Base-by-base conservation (phyloP, 768 basidiomycete genomes). In the Mycena kentingensis region DNA sequence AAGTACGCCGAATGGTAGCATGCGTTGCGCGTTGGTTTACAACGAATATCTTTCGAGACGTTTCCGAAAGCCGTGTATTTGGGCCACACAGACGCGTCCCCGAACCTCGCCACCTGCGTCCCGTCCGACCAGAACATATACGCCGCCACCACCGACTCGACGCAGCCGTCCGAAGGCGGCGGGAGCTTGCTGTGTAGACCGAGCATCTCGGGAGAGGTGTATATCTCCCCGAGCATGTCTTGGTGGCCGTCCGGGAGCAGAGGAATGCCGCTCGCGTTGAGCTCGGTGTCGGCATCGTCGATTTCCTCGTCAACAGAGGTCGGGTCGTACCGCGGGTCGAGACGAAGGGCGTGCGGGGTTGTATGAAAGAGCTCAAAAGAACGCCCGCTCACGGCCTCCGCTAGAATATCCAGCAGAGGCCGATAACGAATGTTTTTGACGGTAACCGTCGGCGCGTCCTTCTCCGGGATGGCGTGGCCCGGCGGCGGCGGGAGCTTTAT, bases 1-100 rank as follows among this genome's bases (percentile, higher is more conserved):
- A 75, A 61, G 49, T 72, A 73, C 5, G 66, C 71, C 8, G 71
- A 13, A 35, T 70, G 70, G 29, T 73, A 67, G 21, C 62, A 62
- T 2, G 65, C 49, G 26, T 61, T 57, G 0, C 51, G 34, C 1
- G 52, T 49, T 0, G 68, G 69, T 15, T 63, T 60, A 0, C 51
- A 49, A 0, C 66, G 62, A 0, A 41, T 51, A 42, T 74, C 73
- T 44, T 75, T 76, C 3, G 73, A 72, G 4, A 61, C 51, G 31
- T 67, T 67, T 1, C 70, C 73, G 37, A 73, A 67, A 32, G 60
- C 68, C 1, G 66, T 50, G 39, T 73, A 73, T 0, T 68, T 24
- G 1, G 72, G 72, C 73, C 70, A 74, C 0, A 69, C 51, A 1
- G 60, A 55, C 1, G 61, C 65, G 25, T 32, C 49, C 3, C 67